phyloP scores from a whole-genome alignment of 768 basidiomycete genomes.

The Boletus rex-veris region DNA sequence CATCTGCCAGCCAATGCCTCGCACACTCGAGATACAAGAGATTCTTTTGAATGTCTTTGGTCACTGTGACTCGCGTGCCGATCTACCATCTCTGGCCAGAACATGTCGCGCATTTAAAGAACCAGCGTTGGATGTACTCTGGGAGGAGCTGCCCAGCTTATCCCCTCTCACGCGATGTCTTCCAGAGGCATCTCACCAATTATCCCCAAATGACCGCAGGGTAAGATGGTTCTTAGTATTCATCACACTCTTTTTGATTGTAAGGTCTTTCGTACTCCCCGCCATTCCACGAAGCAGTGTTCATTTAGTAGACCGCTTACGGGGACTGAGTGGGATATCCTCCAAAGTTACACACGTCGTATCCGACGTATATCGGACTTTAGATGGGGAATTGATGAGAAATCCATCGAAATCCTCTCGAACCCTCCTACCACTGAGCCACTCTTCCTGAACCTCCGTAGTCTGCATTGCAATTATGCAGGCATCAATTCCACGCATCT shows the following conservation, averaged over 20 bases:
- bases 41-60: too few relatives aligned
- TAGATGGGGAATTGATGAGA: not conserved
- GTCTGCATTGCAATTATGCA: not conserved
- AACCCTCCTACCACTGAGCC: not conserved
- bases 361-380: not conserved
- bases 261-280: too few relatives aligned
- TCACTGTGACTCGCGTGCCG: too few relatives aligned
- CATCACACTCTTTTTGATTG: not conserved
- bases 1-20: too few relatives aligned
- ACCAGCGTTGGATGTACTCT: not conserved
- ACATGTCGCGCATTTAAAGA: not conserved
- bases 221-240: not conserved
- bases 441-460: not conserved
- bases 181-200: not conserved
- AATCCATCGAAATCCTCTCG: not conserved
- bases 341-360: not conserved
- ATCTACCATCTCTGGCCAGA: too few relatives aligned
- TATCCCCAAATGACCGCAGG: not conserved
- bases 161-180: not conserved
- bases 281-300: not conserved
- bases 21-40: too few relatives aligned
- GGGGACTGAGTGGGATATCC: not conserved
- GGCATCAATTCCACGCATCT: not conserved
- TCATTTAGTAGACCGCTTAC: not conserved
- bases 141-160: not conserved